Percentiles rank a stretch among this genome's conserved stretches.
Evolutionary conservation across 1,284 basidiomycete genomes (phyloP).

Genomic region (Farysia itapuensis): DNA sequence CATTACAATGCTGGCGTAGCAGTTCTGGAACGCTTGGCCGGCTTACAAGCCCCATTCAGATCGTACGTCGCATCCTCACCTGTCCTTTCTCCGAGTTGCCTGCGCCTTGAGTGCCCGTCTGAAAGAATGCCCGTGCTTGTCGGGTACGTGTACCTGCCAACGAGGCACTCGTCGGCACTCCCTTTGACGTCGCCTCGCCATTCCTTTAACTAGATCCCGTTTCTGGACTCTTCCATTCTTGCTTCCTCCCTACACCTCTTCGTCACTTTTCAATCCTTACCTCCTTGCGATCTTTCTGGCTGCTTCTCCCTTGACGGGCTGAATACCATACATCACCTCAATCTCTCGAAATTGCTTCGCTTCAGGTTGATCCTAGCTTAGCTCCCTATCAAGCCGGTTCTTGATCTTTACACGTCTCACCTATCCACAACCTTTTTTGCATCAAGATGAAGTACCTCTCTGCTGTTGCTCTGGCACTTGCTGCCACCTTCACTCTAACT

Average conservation of each 20-base stretch:
- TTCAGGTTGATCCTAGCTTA: not conserved
- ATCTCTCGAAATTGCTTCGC: not conserved
- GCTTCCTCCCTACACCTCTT: slow-evolving; percentile 5
- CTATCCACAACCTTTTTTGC: slow-evolving; percentile 1
- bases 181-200: not conserved
- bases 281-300: slow-evolving; percentile 5
- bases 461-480: slow-evolving; percentile 32
- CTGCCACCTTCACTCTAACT: slow-evolving; percentile 16
- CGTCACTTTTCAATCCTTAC: slow-evolving; percentile 5
- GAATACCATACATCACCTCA: slow-evolving; percentile 1
- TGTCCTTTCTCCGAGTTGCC: not conserved
- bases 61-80: no score
- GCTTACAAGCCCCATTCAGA: no score
- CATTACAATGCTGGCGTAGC: no score
- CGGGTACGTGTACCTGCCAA: not conserved
- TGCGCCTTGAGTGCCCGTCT: not conserved
- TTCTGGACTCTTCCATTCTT: slow-evolving; percentile 30
- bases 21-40: no score
- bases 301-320: slow-evolving; percentile 3
- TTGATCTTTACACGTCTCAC: not conserved
- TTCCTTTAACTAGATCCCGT: slow-evolving; percentile 8
- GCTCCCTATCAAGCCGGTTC: slow-evolving; percentile 2
- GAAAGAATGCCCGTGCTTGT: not conserved
- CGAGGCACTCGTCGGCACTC: not conserved
- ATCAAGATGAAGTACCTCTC: slow-evolving; percentile 41